Percentiles rank a stretch among this genome's conserved stretches.
Conservation (phyloP, 164 flowering plant species). For the Euptelea pleiosperma region DNA sequence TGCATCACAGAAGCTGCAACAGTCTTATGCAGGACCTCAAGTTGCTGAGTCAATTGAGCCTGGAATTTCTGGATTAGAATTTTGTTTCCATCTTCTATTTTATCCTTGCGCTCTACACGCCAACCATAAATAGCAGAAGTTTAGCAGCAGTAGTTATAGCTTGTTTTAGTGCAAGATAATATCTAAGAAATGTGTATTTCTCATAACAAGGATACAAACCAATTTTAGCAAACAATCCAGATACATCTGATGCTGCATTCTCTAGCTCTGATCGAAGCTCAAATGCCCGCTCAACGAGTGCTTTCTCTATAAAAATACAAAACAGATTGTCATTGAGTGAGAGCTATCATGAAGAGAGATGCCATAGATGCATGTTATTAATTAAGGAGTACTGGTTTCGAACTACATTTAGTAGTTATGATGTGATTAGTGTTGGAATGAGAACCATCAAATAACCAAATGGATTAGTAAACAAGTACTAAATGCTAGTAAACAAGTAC, state of each 20-base stretch:
- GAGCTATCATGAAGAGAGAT: neutral
- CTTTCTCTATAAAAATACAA: constrained; percentile 52
- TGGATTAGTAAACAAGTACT: too few species aligned
- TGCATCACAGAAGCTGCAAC: constrained; percentile 68
- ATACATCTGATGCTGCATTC: constrained; percentile 83
- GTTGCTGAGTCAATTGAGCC: constrained; percentile 73
- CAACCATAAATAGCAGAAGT: constrained; percentile 11
- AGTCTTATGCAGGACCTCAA: constrained; percentile 69
- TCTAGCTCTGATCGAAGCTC: constrained; percentile 82
- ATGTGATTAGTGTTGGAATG: neutral
- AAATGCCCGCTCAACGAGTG: constrained; percentile 74
- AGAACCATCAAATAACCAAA: neutral
- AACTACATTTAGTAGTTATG: neutral
- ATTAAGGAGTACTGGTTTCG: neutral
- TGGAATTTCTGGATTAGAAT: constrained; percentile 69
- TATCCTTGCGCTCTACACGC: constrained; percentile 74
- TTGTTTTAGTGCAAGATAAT: constrained; percentile 14
- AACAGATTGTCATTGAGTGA: neutral
- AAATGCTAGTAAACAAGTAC: too few species aligned
- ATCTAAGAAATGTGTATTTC: neutral
- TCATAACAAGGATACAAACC: constrained; percentile 39
- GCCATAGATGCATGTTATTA: neutral
- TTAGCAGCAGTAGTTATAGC: neutral
- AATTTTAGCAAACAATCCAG: constrained; percentile 74
- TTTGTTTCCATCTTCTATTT: constrained; percentile 88